Percentiles rank a stretch among this genome's conserved stretches.
Evolutionary conservation across 441 rosid genomes (phyloP).

Genomic region (Geranium incanum): DNA sequence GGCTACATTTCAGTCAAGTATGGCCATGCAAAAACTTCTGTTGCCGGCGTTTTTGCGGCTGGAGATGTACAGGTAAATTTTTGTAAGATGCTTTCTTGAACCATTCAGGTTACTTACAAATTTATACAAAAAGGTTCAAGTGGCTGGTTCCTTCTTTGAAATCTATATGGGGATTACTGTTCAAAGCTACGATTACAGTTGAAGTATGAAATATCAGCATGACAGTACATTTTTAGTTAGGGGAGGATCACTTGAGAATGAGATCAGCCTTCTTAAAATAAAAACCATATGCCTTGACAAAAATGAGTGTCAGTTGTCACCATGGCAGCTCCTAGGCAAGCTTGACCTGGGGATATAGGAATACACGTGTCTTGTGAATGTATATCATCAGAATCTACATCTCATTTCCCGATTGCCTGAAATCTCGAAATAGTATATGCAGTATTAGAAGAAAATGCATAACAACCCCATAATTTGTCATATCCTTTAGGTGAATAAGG

Average conservation of each 20-base stretch:
- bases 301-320: neutral
- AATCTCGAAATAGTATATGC: neutral
- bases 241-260: neutral
- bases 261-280: neutral
- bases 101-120: neutral
- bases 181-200: neutral
- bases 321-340: neutral
- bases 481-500: neutral
- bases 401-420: neutral
- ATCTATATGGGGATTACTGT: neutral
- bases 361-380: neutral
- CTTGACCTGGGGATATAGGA: neutral
- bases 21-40: neutral
- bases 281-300: neutral
- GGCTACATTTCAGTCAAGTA: neutral
- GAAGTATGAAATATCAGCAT: neutral
- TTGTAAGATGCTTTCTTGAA: neutral
- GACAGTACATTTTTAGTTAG: neutral
- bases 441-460: neutral
- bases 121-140: neutral
- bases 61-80: constrained; percentile 6
- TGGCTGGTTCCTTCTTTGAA: neutral
- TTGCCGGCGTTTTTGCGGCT: neutral
- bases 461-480: neutral
- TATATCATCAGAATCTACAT: neutral